Base-by-base conservation (phyloP, 345 rosid species). In the Syzygium jambos region DNA sequence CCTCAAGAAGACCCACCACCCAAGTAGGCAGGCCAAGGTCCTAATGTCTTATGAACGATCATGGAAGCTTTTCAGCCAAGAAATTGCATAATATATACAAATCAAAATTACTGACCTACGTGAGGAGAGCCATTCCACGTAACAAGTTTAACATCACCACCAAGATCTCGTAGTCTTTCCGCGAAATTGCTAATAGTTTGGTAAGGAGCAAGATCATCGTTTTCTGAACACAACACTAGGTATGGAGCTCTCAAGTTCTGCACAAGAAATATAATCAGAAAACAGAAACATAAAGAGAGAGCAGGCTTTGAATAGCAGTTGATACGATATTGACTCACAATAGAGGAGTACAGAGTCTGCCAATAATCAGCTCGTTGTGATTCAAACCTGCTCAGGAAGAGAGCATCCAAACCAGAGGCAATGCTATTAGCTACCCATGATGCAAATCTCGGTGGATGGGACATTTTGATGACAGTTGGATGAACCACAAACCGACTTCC, bases 281-380 rank as follows among this genome's bases (percentile, higher is more conserved):
- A 68, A 85, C 30, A 59, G 73, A 19, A 85, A 57, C 52, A 52
- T 22, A 23, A 6, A 63, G 59, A 88, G 65, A 54, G 43, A 4
- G 7, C 59, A 21, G 89, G 43, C 34, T 10, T 85, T 10, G 2
- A 30, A n/a, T 9, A 52, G 85, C 59, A 77, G 38, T 46, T 22
- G 41, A 56, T 78, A 59, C 53, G 22, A 49, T 85, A 73, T 88
- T 57, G 65, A 91, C 97, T 95, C 93, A 97, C 99, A 63, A 95
- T 91, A 82, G 99, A 93, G 55, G 98, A 94, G 91, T 97, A 96
- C 46, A 97, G 92, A 85, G 98, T 96, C 93, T 94, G 99, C 99
- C 99, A 97, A 88, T 89, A 97, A 89, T 95, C 96, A 51, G 98
- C 97, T 87, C 99, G 95, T 77, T 96, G 96, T 49, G 99, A 92